Evolutionary conservation across 2,329 filamentous ascomycete species (phyloP), one percentile per base, ranked within the genome.

Genomic region (Neophaeococcomyces aloes): DNA sequence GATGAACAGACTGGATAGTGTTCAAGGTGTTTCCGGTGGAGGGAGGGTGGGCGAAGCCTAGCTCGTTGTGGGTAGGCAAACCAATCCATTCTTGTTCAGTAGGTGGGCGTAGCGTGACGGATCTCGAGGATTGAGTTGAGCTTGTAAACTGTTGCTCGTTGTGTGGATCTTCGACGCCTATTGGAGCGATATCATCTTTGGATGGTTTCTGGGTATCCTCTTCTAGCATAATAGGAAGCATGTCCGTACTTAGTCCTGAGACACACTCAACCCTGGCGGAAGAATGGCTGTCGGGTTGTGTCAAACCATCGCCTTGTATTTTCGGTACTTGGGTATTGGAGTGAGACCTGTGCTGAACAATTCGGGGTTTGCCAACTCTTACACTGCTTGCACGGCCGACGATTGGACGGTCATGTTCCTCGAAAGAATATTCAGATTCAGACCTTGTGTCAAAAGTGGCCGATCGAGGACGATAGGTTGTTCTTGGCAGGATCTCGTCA

Each of bases 381-480:
- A 52, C 52, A 39, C 52, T 54, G 47, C 50, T 56, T 27, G 53
- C 53, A 29, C 52, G 48, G 14, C 52, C 47, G 7, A 56, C 32
- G n/a, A 53, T 27, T 5, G 50, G 48, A 21, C 42, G 42, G 10
- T 32, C 42, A 15, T 39, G 41, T 27, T 49, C 48, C 6, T 41
- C 48, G 27, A 48, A 42, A 35, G 46, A 49, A 29, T 47, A 40
- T 30, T 52, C 47, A 3, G 53, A 50, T n/a, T 46, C 48, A 7
- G 38, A 32, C n/a, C 10, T 19, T 19, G 8, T 41, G 18, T 41
- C 38, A n/a, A 32, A 25, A 6, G 14, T 15, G 11, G 29, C 3
- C 4, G 15, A 23, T 14, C n/a, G 29, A n/a, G 10, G 29, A 14
- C 17, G 7, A 18, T 10, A 7, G 5, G 23, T 27, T 27, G 23